These are phyloP conservation scores for Aureobasidium mangrovei DNA, from an alignment of 2,329 filamentous ascomycete species.

Conservation along the genomic window DNA sequence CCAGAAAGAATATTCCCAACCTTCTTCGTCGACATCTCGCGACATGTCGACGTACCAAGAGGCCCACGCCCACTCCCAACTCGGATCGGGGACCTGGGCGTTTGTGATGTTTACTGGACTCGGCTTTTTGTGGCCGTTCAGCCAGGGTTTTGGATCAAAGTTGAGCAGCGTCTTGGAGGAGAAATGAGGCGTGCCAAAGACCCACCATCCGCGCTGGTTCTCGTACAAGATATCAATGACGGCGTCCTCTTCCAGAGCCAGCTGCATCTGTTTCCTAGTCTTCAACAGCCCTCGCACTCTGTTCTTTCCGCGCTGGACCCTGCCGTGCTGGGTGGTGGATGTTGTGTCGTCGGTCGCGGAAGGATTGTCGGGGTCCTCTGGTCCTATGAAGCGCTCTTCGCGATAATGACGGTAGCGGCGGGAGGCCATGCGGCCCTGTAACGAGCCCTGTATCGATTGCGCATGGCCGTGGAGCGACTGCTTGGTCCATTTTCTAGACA, in stretches of 20 bases:
- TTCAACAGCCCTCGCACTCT: constrained; percentile 25
- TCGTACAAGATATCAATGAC: constrained; percentile 87
- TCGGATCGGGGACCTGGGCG: constrained; percentile 86
- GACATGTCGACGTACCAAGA: constrained; percentile 69
- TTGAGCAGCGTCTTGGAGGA: constrained; percentile 76
- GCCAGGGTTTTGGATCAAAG: constrained; percentile 81
- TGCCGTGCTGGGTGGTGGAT: constrained; percentile 16
- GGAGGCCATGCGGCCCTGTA: constrained; percentile 13
- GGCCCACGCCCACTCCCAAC: constrained; percentile 82
- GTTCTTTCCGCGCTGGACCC: constrained; percentile 25
- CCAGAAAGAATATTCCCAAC: constrained; percentile 93
- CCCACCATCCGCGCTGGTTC: constrained; percentile 83
- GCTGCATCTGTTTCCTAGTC: constrained; percentile 24
- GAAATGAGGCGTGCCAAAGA: constrained; percentile 86
- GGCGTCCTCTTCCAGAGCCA: constrained; percentile 30
- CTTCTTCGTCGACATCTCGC: constrained; percentile 76
- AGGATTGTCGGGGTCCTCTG: constrained; percentile 17
- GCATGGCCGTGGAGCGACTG: constrained; percentile 12
- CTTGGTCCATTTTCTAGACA: constrained; percentile 22
- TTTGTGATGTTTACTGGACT: constrained; percentile 67
- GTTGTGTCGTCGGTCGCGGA: constrained; percentile 13
- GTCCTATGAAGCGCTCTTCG: constrained; percentile 20
- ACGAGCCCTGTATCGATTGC: neutral
- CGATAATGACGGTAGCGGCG: constrained; percentile 16
- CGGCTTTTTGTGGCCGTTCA: constrained; percentile 49